A percentile compares a stretch with the other conserved stretches of the same genome.
Conservation (phyloP, 176 grass and related monocot species). For the Cenchrus americanus region DNA sequence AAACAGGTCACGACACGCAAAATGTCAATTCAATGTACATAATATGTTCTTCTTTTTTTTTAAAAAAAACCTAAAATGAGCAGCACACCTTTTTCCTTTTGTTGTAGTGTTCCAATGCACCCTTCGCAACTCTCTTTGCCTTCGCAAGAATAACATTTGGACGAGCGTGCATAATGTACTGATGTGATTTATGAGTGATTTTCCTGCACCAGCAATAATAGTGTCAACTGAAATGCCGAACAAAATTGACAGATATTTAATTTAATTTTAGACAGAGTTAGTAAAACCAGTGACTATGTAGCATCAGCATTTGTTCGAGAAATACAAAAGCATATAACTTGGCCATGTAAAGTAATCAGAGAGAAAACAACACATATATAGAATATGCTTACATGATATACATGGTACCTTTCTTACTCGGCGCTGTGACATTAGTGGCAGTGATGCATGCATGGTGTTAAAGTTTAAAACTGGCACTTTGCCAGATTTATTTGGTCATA, state of each 20-base stretch:
- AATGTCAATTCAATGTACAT: background rate
- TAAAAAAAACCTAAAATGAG: background rate
- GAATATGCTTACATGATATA: background rate
- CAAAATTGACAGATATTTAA: background rate
- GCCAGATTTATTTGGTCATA: background rate
- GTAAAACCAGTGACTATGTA: background rate
- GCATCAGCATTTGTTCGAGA: no score
- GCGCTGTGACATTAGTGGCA: background rate
- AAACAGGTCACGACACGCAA: background rate
- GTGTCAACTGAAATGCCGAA: background rate
- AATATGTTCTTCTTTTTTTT: background rate
- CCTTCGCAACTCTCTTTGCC: constrained; percentile 2
- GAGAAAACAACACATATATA: background rate
- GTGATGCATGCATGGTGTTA: background rate
- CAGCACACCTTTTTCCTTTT: background rate
- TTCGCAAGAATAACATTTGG: background rate
- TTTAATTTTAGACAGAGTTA: no score
- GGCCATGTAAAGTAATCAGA: no score
- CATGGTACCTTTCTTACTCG: background rate
- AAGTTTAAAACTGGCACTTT: no score
- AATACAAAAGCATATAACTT: no score
- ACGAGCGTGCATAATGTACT: background rate
- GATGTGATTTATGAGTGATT: background rate
- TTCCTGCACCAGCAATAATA: background rate
- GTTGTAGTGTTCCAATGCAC: constrained; percentile 25